Base-by-base conservation (phyloP, 2,329 filamentous ascomycete genomes). In the Zymoseptoria ardabiliae region DNA sequence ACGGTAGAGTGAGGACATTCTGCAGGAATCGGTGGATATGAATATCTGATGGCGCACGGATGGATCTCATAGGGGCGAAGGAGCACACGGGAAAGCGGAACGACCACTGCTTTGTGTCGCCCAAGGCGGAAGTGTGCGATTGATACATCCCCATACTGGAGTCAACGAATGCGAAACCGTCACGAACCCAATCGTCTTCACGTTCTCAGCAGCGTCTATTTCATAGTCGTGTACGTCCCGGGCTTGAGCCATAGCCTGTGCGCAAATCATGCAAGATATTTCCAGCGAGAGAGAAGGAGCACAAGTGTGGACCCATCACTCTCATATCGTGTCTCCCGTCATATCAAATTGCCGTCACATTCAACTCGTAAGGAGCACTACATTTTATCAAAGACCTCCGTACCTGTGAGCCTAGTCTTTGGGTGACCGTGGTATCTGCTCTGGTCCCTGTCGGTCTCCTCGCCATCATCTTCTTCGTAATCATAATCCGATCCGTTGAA, bases 361-460 rank as follows among this genome's bases (percentile, higher is more conserved):
- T 45, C 4, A 45, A 45, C 35, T 45, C 35, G 35, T 45, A 45
- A 35, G 17, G 35, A 45, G 35, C 17, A 45, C 53, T 61, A 74
- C 73, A 74, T 74, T 62, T 74, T 74, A 59, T 75, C 71, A 63
- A 75, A 74, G 3, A 74, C 70, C 54, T 65, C 65, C 19, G 68
- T 71, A 2, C 73, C 72, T 50, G 65, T 67, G 30, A 66, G 30
- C n/a, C 66, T 66, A 23, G 61, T 58, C 48, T 60, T 60, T 17
- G 68, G 57, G 52, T 68, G 53, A 21, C 63, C 66, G 54, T 71
- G 69, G 52, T 60, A 71, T 58, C 69, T 58, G 30, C 65, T 60
- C 22, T 62, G 61, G 20, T 66, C 67, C 49, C 54, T 60, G 54
- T 66, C 65, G 13, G 63, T 65, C 49, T 53, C 60, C 49, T 66